Percentiles rank a stretch among this genome's conserved stretches.
Evolutionary conservation across 2,329 filamentous ascomycete species (phyloP).

Genomic region (Xylariaceae sp.): DNA sequence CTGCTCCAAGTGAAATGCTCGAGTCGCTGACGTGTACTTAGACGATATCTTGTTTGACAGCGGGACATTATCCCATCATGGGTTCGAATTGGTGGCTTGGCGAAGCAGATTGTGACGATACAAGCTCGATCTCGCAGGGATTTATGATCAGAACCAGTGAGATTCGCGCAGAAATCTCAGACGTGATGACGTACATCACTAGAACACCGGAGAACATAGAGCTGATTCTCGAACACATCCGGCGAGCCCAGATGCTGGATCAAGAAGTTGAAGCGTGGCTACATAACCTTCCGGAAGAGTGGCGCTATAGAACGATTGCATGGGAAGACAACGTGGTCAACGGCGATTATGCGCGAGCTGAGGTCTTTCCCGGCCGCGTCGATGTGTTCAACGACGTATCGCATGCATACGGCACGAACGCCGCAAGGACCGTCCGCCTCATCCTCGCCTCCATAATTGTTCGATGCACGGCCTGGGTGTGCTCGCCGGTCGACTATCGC

Average conservation of each 20-base stretch:
- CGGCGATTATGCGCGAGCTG: conserved; percentile 49
- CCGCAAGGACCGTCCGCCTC: conserved; percentile 50
- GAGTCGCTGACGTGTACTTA: conserved; percentile 1
- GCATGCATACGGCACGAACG: conserved; percentile 56
- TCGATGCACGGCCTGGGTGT: conserved; percentile 58
- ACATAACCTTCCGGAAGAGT: conserved; percentile 45
- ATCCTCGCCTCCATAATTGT: conserved; percentile 53
- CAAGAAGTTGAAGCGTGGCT: conserved; percentile 51
- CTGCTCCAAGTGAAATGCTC: neutral
- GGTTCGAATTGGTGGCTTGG: conserved; percentile 58
- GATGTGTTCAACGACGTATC: conserved; percentile 58
- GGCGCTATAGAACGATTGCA: conserved; percentile 48
- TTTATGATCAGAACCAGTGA: conserved; percentile 53
- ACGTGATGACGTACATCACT: conserved; percentile 42
- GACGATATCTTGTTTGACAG: conserved; percentile 55
- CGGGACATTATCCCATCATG: conserved; percentile 49
- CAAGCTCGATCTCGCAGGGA: conserved; percentile 45
- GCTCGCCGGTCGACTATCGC: conserved; percentile 57
- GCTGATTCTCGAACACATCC: conserved; percentile 49
- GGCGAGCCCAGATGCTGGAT: conserved; percentile 49
- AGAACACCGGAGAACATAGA: conserved; percentile 49
- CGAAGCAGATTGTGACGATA: conserved; percentile 47
- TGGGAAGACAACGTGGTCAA: conserved; percentile 54
- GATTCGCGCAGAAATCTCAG: conserved; percentile 51
- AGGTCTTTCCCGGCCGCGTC: conserved; percentile 57